A percentile compares a stretch with the other conserved stretches of the same genome.
Evolutionary conservation across 2,329 filamentous ascomycete species (phyloP).

Genomic region (Claviceps humidiphila): DNA sequence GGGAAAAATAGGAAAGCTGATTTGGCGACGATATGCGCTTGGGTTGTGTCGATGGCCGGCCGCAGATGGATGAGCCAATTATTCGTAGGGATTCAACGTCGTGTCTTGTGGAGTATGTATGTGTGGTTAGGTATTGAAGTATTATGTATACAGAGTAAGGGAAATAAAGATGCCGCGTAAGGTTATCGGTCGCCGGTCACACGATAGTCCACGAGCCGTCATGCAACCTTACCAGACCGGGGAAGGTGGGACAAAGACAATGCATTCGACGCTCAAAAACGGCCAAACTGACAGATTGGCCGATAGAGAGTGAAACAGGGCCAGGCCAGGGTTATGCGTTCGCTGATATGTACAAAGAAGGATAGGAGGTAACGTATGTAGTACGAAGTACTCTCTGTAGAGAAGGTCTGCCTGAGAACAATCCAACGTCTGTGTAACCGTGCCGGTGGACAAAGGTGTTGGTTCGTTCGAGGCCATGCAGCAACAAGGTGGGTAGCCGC

Average conservation of each 20-base stretch:
- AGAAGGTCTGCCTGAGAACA: no score
- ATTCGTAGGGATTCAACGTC: no score
- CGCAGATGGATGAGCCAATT: not conserved
- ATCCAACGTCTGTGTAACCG: slow-evolving; percentile 3
- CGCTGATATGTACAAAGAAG: slow-evolving; percentile 5
- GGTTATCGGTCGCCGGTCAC: slow-evolving; percentile 5
- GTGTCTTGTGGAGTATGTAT: no score
- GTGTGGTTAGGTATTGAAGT: no score
- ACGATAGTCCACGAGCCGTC: not conserved
- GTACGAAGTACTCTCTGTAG: no score
- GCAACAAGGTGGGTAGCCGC: not conserved
- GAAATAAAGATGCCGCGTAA: slow-evolving; percentile 8
- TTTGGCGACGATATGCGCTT: not conserved
- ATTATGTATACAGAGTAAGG: not conserved
- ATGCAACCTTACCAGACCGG: slow-evolving; percentile 1
- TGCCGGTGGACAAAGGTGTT: not conserved
- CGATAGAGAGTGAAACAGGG: slow-evolving; percentile 12
- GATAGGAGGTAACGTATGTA: not conserved
- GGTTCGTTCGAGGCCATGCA: not conserved
- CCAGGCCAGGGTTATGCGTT: slow-evolving; percentile 9
- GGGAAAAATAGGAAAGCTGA: not conserved
- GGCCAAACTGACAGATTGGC: slow-evolving; percentile 11
- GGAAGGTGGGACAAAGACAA: slow-evolving; percentile 6
- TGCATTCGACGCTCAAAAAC: slow-evolving; percentile 9
- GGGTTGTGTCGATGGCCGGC: not conserved